phyloP scores from a whole-genome alignment of 768 basidiomycete genomes.

The Leccinum ochraceum region DNA sequence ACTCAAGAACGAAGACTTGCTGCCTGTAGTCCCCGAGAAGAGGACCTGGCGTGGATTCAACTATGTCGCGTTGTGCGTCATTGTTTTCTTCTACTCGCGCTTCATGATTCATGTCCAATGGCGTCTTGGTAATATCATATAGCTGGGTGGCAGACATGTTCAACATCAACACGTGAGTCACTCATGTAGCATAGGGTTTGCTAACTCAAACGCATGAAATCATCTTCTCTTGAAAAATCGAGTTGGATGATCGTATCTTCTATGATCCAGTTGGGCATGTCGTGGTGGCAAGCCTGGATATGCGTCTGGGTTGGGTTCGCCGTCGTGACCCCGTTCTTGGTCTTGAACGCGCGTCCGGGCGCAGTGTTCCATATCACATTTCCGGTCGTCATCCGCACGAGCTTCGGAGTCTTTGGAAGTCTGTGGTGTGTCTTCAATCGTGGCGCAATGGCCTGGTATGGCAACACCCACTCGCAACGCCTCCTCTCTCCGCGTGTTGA shows the following conservation, averaged over 20 bases:
- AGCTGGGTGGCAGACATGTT: conserved; percentile 84
- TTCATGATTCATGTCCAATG: background rate
- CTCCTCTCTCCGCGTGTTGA: conserved; percentile 18
- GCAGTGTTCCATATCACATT: conserved; percentile 78
- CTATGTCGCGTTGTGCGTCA: conserved; percentile 61
- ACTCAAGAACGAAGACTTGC: conserved; percentile 65
- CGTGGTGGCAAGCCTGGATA: conserved; percentile 87
- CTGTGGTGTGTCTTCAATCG: conserved; percentile 80
- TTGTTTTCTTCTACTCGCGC: background rate
- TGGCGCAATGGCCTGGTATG: conserved; percentile 69
- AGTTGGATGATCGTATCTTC: conserved; percentile 80
- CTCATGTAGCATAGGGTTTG: background rate
- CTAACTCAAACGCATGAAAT: background rate
- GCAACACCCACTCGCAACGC: conserved; percentile 28
- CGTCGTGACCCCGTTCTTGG: conserved; percentile 67
- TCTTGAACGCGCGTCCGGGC: conserved; percentile 75
- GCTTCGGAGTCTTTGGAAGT: conserved; percentile 77
- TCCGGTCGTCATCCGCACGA: conserved; percentile 73
- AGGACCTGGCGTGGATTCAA: conserved; percentile 67
- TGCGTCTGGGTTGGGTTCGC: conserved; percentile 70
- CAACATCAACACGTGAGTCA: conserved; percentile 70
- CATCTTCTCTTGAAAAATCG: conserved; percentile 5
- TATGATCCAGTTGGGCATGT: conserved; percentile 70
- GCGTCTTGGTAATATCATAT: conserved; percentile 1
- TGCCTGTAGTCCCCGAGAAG: conserved; percentile 63